Evolutionary conservation across 2,329 filamentous ascomycete genomes (phyloP).

Genomic region (Colletotrichum sp.): DNA sequence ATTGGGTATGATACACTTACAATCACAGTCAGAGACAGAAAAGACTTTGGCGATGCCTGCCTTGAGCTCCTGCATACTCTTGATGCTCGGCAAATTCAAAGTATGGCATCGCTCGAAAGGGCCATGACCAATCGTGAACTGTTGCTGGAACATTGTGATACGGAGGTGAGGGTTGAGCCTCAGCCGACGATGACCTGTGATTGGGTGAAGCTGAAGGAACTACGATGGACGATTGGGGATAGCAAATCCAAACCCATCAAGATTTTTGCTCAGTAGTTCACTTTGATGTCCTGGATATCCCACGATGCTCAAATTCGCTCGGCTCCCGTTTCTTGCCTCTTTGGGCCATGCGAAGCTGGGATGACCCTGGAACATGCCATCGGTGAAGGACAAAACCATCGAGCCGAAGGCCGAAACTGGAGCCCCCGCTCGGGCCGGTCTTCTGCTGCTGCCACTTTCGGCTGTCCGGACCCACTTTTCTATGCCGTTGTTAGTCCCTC

Average conservation of each 20-base stretch:
- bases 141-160: neutral
- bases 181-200: neutral
- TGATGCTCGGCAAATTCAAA: neutral
- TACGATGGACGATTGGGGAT: neutral
- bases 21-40: neutral
- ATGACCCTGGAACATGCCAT: neutral
- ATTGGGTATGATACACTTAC: neutral
- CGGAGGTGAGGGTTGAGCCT: neutral
- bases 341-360: neutral
- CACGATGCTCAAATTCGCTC: neutral
- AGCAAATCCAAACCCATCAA: rapidly evolving
- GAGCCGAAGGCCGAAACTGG: neutral
- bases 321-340: neutral
- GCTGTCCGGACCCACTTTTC: neutral
- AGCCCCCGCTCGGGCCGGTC: neutral
- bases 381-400: neutral
- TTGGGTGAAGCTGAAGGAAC: neutral
- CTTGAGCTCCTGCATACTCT: slow-evolving; percentile 5
- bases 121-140: neutral
- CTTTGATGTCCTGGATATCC: neutral
- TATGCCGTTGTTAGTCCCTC: neutral
- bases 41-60: neutral
- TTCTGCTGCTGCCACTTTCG: neutral
- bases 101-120: neutral
- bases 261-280: no score